phyloP scores from a whole-genome alignment of 768 basidiomycete species.

The Lentinula edodes region DNA sequence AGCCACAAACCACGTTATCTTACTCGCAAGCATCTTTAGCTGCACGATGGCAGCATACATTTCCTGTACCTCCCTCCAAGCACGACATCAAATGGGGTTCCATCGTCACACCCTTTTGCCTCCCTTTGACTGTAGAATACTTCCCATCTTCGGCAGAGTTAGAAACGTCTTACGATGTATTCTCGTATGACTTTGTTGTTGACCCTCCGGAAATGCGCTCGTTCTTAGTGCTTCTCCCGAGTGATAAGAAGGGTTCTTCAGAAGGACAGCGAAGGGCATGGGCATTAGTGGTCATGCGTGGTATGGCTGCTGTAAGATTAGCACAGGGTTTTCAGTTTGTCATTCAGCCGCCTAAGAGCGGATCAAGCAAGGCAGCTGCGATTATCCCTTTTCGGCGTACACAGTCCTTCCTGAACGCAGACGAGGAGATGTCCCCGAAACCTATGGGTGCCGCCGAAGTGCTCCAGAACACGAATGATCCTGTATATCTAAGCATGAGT shows the following conservation, averaged over 20 bases:
- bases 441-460: conserved; percentile 64
- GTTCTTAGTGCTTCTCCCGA: conserved; percentile 73
- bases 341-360: conserved; percentile 37
- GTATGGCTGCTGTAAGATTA: conserved; percentile 89
- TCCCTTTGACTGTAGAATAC: conserved; percentile 88
- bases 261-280: conserved; percentile 55
- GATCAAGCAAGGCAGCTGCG: conserved; percentile 20
- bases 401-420: conserved; percentile 51
- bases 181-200: conserved; percentile 85
- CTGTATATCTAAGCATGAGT: conserved; percentile 89
- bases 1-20: conserved; percentile 50
- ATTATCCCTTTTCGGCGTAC: conserved; percentile 33
- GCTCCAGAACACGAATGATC: conserved; percentile 47
- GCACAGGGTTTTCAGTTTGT: conserved; percentile 96
- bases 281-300: conserved; percentile 81
- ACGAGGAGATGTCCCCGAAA: conserved; percentile 47
- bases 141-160: conserved; percentile 75
- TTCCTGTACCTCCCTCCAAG: conserved; percentile 66
- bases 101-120: conserved; percentile 77
- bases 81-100: conserved; percentile 92
- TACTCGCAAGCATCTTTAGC: conserved; percentile 71
- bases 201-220: conserved; percentile 81
- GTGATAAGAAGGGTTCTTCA: conserved; percentile 41
- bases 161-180: conserved; percentile 71
- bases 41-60: conserved; percentile 85